Evolutionary conservation across 805 yeast genomes (phyloP), one percentile per base, ranked within the genome.

Genomic region (Nakazawaea pomicola): DNA sequence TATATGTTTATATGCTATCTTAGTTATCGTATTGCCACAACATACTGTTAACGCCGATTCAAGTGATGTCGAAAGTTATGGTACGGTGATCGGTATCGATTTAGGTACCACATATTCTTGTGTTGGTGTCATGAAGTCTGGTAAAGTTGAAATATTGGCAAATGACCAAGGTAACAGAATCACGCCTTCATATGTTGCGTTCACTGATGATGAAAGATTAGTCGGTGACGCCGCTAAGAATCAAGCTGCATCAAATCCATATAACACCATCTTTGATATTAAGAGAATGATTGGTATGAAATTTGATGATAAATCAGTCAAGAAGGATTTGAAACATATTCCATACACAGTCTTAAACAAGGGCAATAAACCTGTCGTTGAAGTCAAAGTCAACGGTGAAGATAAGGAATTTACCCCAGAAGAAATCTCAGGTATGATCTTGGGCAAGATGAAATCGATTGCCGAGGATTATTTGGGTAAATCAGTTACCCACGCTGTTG

Each of bases 91-190:
- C 55, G 89, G 98, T 68, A 91, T 91, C 60, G 96, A 88, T 76
- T 83, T 89, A 73, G 96, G 97, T 62, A 90, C 98, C 50, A 90
- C 98, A 5, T 90, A 90, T 77, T 90, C 96, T 10, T 90, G 97
- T 79, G 98, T 91, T 48, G 98, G 96, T 58, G 89, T 78, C 65
- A 80, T 76, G 64, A 64, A 82, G 38, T 83, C 84, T 56, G 95
- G 86, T 61, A 74, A 95, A 56, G 97, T 90, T 46, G 97, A 91
- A 61, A 90, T 90, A 60, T 80, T 90, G 58, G 96, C 97, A 56
- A 90, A 90, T 61, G 96, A 90, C 66, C 97, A 91, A 72, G 98
- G 98, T 74, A 90, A 91, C 77, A 85, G 97, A 75, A 91, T 95
- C 48, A 90, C 97, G 15, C 97, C 97, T 28, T 89, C 97, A 27